Evolutionary conservation across 2,329 filamentous ascomycete species (phyloP).

Genomic region (Pseudogymnoascus sp.): DNA sequence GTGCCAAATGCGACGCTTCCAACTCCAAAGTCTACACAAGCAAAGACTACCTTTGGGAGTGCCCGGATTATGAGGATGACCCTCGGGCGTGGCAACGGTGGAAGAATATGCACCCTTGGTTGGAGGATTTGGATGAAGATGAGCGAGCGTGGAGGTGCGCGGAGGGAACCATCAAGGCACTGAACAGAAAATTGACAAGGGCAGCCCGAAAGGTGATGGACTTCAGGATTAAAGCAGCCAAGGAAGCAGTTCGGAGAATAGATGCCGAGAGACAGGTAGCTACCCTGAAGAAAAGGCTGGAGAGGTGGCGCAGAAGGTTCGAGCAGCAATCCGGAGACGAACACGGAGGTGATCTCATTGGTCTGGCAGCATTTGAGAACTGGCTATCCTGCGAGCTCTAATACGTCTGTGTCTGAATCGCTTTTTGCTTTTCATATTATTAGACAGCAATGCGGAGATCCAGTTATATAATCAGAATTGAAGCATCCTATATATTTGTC

Average conservation of each 20-base stretch:
- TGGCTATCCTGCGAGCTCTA: not conserved
- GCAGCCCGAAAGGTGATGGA: not conserved
- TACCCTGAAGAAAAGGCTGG: not conserved
- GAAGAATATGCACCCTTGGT: not conserved
- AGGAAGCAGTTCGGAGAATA: not conserved
- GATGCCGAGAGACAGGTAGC: not conserved
- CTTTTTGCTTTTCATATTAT: not conserved
- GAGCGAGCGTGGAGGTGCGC: not conserved
- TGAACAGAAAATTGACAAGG: not conserved
- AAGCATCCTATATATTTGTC: not conserved
- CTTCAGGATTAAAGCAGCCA: not conserved
- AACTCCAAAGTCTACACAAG: not conserved
- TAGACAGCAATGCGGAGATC: not conserved
- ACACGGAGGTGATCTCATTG: not conserved
- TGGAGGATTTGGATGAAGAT: not conserved
- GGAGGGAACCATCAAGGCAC: not conserved
- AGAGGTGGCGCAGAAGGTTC: not conserved
- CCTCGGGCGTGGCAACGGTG: not conserved
- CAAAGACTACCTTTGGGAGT: not conserved
- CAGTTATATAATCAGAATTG: not conserved
- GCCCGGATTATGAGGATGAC: not conserved
- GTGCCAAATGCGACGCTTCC: not conserved
- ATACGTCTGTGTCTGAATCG: not conserved
- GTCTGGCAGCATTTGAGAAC: not conserved
- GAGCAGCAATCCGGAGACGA: not conserved